These are phyloP conservation scores for Oryza nivara DNA, from an alignment of 176 grass and related monocot genomes.

Conservation along the genomic window DNA sequence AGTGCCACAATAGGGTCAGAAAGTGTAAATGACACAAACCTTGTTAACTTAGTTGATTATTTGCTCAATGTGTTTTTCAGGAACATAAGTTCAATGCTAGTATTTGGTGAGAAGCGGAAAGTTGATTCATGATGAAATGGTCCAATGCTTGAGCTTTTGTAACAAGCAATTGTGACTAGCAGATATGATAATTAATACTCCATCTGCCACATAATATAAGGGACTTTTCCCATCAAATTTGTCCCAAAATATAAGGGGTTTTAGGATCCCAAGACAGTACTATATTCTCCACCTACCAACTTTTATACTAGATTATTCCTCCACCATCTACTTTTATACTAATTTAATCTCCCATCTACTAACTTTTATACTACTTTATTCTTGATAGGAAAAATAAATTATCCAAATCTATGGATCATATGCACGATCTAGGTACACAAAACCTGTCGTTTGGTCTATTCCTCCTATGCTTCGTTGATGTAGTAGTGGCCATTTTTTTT, in stretches of 20 bases:
- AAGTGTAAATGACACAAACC: slow-evolving; percentile 44
- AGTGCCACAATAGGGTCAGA: slow-evolving; percentile 44
- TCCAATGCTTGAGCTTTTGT: slow-evolving; percentile 87
- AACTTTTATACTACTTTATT: no score
- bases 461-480: neutral
- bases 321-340: no score
- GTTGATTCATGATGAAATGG: slow-evolving; percentile 80
- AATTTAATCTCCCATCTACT: no score
- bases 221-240: no score
- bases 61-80: slow-evolving; percentile 47
- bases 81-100: slow-evolving; percentile 64
- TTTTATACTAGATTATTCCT: no score
- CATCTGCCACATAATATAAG: no score
- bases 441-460: neutral
- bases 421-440: no score
- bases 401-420: neutral
- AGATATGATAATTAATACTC: slow-evolving; percentile 57
- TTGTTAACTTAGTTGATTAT: slow-evolving; percentile 41
- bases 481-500: no score
- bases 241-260: no score
- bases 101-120: slow-evolving; percentile 61
- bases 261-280: no score
- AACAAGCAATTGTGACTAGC: slow-evolving; percentile 61
- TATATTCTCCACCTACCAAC: no score
- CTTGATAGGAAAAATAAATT: no score